Evolutionary conservation across 345 rosid species (phyloP), one percentile per base, ranked within the genome.

Genomic region (Populus alba): DNA sequence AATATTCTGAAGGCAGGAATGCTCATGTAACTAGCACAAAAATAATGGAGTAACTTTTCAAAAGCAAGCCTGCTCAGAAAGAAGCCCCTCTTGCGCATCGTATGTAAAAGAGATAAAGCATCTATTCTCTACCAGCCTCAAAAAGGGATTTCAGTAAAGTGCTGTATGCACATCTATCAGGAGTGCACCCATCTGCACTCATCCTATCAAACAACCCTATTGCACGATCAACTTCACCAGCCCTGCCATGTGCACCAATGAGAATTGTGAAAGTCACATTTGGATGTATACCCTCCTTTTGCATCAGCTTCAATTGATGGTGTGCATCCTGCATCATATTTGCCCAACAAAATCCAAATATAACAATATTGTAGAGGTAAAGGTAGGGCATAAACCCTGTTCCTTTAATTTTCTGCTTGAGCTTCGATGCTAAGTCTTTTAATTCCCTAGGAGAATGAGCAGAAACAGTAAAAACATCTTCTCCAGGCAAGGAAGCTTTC

Each of bases 241-340:
- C 79, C 79, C 67, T 68, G 68, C 90, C 81, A 79, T 91, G 89
- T 75, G 84, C 85, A 10, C 80, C 82, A 69, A 90, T 89, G 22
- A 92, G 88, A 80, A 81, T 82, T 57, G 92, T 89, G 72, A 74
- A 92, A 20, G 94, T 90, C 75, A 90, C 97, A 85, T 92, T 89
- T 70, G 94, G 94, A 76, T n/a, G 62, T 68, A 90, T 33, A 37
- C 89, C 91, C 75, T 87, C 85, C 47, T 71, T 80, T 75, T 81
- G 83, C 95, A 90, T 89, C 80, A 81, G 68, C 72, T 85, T 84
- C 9, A 90, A 82, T 80, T 90, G 91, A 79, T 72, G 78, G 79
- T 82, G 82, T 1, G 94, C 95, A 82, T 90, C 91, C 65, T 79
- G 82, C 43, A 87, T 85, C 84, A 81, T 85, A 59, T 87, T 84